Percentiles rank a stretch among this genome's conserved stretches.
These are phyloP conservation scores for Colletotrichum incanum DNA, from an alignment of 2,329 filamentous ascomycete species.

Conservation along the genomic window DNA sequence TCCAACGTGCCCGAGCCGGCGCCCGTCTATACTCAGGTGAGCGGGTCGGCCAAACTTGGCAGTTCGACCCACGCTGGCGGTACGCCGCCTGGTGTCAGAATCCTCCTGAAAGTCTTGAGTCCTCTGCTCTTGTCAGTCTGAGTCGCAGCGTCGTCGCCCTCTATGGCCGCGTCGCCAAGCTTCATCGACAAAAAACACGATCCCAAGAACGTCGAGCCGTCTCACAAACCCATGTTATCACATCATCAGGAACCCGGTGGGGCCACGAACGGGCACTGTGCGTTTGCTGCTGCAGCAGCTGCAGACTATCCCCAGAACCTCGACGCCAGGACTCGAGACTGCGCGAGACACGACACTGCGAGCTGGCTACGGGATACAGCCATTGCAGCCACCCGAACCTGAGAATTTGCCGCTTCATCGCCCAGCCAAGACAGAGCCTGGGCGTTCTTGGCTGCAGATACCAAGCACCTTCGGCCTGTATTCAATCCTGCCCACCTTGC, in stretches of 20 bases:
- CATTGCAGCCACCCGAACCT: slow-evolving; percentile 17
- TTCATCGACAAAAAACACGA: slow-evolving; percentile 19
- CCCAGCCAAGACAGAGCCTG: slow-evolving; percentile 35
- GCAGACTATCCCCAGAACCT: not conserved
- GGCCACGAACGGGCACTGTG: slow-evolving; percentile 5
- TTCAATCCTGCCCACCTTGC: slow-evolving; percentile 22
- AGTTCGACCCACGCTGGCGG: slow-evolving; percentile 40
- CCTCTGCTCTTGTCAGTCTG: not conserved
- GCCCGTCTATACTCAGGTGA: slow-evolving; percentile 34
- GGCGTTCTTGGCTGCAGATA: slow-evolving; percentile 42
- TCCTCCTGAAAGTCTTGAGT: not conserved
- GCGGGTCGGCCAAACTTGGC: slow-evolving; percentile 38
- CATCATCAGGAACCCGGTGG: slow-evolving; percentile 15
- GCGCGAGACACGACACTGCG: slow-evolving; percentile 2
- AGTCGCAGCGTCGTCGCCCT: not conserved
- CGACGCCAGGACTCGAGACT: slow-evolving; percentile 7
- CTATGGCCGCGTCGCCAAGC: slow-evolving; percentile 20
- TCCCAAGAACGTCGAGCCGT: slow-evolving; percentile 27
- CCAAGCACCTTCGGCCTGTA: slow-evolving; percentile 35
- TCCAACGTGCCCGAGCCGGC: slow-evolving; percentile 23
- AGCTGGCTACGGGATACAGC: slow-evolving; percentile 15
- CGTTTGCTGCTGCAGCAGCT: not conserved
- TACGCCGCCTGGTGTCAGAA: slow-evolving; percentile 37
- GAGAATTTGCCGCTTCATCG: slow-evolving; percentile 38
- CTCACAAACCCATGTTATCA: slow-evolving; percentile 39